These are phyloP conservation scores for Fusarium heterosporum DNA, from an alignment of 2,329 filamentous ascomycete genomes.

Conservation along the genomic window DNA sequence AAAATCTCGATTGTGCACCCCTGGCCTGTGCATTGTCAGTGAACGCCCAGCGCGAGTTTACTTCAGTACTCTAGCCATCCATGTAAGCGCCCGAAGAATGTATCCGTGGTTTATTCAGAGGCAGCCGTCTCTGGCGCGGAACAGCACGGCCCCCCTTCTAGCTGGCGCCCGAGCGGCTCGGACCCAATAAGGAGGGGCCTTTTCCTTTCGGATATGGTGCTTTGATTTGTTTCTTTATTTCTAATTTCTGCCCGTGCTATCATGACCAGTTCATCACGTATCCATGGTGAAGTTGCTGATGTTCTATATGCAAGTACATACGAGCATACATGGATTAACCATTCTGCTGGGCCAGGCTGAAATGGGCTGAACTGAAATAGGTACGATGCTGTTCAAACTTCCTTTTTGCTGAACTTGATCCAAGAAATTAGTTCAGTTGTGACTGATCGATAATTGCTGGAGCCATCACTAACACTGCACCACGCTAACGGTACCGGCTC, in stretches of 20 bases:
- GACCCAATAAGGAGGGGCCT: conserved; percentile 38
- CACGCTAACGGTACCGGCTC: conserved; percentile 15
- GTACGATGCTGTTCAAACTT: not conserved
- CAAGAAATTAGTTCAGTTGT: conserved; percentile 10
- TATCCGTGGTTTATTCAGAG: not conserved
- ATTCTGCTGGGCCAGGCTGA: too few species aligned
- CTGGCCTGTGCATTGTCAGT: conserved; percentile 17
- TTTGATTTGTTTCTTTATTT: conserved; percentile 36
- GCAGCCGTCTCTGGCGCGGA: not conserved
- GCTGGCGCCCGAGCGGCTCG: conserved; percentile 28
- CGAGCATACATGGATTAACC: not conserved
- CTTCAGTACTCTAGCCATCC: not conserved
- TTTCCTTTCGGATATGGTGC: conserved; percentile 33
- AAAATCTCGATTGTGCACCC: conserved; percentile 45
- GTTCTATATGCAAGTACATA: not conserved
- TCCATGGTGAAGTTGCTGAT: too few species aligned
- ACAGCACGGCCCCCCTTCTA: conserved; percentile 9
- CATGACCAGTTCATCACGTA: too few species aligned
- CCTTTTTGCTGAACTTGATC: conserved; percentile 14
- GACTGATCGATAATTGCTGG: conserved; percentile 36
- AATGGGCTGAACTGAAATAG: not conserved
- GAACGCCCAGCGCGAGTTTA: not conserved
- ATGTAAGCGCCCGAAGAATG: not conserved
- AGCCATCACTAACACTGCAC: conserved; percentile 19
- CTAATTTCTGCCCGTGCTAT: conserved; percentile 11